Conservation (phyloP, 768 basidiomycete species). For the Chalciporus pseudorubinellus region DNA sequence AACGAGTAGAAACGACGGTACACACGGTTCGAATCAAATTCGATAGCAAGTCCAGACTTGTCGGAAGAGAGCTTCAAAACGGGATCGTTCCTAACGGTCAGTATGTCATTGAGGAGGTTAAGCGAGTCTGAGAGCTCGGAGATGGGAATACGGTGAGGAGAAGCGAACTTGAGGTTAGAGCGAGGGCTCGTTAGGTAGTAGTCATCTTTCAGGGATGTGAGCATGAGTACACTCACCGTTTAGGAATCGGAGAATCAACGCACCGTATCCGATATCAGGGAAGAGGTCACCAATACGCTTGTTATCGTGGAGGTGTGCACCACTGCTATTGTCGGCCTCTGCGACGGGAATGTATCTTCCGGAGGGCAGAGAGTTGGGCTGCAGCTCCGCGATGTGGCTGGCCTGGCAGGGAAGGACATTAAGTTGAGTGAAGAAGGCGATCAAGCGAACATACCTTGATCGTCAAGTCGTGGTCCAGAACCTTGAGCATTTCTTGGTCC, state of each 20-base stretch:
- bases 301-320: conserved; percentile 44
- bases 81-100: conserved; percentile 35
- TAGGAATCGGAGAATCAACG: neutral
- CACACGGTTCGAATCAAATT: conserved; percentile 72
- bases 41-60: conserved; percentile 56
- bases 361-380: conserved; percentile 47
- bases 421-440: neutral
- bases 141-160: conserved; percentile 49
- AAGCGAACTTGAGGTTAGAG: conserved; percentile 28
- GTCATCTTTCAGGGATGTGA: conserved; percentile 45
- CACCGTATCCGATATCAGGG: conserved; percentile 62
- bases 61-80: conserved; percentile 54
- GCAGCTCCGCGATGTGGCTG: conserved; percentile 53
- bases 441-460: conserved; percentile 34
- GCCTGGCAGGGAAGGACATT: conserved; percentile 35
- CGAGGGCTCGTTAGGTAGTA: conserved; percentile 56
- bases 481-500: conserved; percentile 41
- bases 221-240: neutral
- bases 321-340: conserved; percentile 36
- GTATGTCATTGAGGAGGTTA: conserved; percentile 42
- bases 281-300: conserved; percentile 58
- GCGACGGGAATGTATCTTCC: conserved; percentile 48
- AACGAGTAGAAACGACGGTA: neutral
- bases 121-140: conserved; percentile 40
- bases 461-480: conserved; percentile 48